Evolutionary conservation across 2,329 filamentous ascomycete genomes (phyloP).

Genomic region (Colletotrichum higginsianum): DNA sequence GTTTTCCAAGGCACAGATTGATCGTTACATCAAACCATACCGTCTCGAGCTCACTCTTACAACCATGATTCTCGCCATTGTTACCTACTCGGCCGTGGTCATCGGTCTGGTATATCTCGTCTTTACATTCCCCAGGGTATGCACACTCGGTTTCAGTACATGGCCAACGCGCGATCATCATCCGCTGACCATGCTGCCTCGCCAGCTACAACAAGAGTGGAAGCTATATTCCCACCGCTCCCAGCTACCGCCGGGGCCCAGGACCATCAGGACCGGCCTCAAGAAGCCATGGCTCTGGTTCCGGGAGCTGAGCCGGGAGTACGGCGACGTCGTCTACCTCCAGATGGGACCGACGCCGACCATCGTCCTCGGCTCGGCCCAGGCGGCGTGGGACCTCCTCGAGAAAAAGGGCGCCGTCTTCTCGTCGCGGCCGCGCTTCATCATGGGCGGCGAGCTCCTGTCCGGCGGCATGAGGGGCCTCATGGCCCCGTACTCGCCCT

Average conservation of each 20-base stretch:
- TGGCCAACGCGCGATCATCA: neutral
- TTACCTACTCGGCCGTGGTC: conserved; percentile 43
- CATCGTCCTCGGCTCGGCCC: conserved; percentile 58
- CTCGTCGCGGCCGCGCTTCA: conserved; percentile 62
- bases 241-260: conserved; percentile 57
- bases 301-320: conserved; percentile 53
- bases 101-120: conserved; percentile 46
- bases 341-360: conserved; percentile 59
- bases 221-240: conserved; percentile 56
- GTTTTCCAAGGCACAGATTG: no score
- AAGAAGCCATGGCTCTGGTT: conserved; percentile 61
- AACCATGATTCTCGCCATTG: conserved; percentile 25
- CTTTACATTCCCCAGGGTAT: conserved; percentile 49
- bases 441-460: conserved; percentile 60
- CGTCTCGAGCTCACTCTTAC: neutral
- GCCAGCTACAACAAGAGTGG: conserved; percentile 55
- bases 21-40: no score
- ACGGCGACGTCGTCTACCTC: conserved; percentile 60
- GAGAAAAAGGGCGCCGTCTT: conserved; percentile 60
- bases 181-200: conserved; percentile 5
- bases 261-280: conserved; percentile 54
- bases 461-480: conserved; percentile 59
- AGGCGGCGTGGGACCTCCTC: conserved; percentile 60
- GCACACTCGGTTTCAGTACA: neutral
- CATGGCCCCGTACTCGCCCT: conserved; percentile 59